A percentile compares a stretch with the other conserved stretches of the same genome.
Conservation (phyloP, 306 rosid species). For the Gleditsia sinensis region DNA sequence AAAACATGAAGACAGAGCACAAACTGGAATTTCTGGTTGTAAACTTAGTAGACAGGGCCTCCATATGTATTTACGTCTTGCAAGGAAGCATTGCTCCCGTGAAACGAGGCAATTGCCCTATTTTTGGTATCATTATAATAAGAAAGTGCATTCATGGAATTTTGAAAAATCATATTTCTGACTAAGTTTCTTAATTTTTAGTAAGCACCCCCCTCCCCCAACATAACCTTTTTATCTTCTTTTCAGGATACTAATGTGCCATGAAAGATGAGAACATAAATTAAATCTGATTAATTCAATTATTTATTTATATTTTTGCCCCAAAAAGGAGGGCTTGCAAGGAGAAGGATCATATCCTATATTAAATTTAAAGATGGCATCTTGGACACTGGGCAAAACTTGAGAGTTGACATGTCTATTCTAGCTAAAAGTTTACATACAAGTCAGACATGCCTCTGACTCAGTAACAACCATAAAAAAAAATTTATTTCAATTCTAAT, state of each 20-base stretch:
- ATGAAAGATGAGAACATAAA: not conserved
- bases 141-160: not conserved
- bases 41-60: not conserved
- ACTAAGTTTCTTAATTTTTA: not conserved
- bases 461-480: slow-evolving; percentile 9
- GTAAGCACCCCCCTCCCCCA: not conserved
- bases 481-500: not conserved
- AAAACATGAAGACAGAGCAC: slow-evolving; percentile 24
- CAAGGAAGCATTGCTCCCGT: not conserved
- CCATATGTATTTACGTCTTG: not conserved
- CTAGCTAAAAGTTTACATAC: not conserved
- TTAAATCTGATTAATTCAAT: not conserved
- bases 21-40: not conserved
- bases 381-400: not conserved
- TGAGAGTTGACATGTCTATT: slow-evolving; percentile 3
- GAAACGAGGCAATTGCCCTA: not conserved
- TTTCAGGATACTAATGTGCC: not conserved
- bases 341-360: not conserved
- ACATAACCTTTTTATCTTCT: not conserved
- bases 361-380: not conserved
- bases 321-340: not conserved
- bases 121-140: not conserved
- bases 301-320: not conserved
- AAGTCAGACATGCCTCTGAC: not conserved
- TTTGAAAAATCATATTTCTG: not conserved